Conservation (phyloP, 2,329 filamentous ascomycete species). For the Hirsutella rhossiliensis region DNA sequence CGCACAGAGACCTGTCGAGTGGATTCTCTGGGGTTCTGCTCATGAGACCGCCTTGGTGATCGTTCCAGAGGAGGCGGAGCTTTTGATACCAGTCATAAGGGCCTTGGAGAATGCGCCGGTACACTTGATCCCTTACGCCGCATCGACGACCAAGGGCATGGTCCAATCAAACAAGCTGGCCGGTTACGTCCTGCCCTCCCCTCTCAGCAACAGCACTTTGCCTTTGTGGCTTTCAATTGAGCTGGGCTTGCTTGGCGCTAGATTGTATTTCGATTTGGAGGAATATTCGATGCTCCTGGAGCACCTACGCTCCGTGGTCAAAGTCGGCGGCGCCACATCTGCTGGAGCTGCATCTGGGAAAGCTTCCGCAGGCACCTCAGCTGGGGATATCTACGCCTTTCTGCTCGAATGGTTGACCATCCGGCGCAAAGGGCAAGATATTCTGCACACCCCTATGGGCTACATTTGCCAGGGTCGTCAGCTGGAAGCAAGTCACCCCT, state of each 20-base stretch:
- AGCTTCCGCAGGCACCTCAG: not conserved
- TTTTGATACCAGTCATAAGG: constrained; percentile 33
- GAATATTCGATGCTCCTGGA: constrained; percentile 27
- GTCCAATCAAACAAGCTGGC: constrained; percentile 40
- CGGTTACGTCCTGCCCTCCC: constrained; percentile 38
- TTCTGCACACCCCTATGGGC: not conserved
- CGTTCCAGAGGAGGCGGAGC: constrained; percentile 51
- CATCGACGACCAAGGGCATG: constrained; percentile 50
- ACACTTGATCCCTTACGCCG: constrained; percentile 43
- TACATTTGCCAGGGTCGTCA: not conserved
- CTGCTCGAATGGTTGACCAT: not conserved
- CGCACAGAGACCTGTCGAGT: constrained; percentile 38
- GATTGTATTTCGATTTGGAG: constrained; percentile 43
- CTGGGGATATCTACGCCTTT: not conserved
- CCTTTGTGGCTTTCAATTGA: constrained; percentile 45
- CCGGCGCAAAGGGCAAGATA: not conserved
- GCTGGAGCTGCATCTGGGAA: not conserved
- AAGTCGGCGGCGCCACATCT: not conserved
- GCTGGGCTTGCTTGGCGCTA: constrained; percentile 46
- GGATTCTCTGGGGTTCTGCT: constrained; percentile 44
- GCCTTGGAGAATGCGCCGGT: constrained; percentile 10
- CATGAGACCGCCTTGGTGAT: constrained; percentile 40
- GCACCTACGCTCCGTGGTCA: not conserved
- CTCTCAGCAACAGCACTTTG: constrained; percentile 25
- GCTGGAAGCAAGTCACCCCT: not conserved